Percentiles rank a stretch among this genome's conserved stretches.
Evolutionary conservation across 176 grass and related monocot species (phyloP).

Genomic region (Neostapfia colusana): DNA sequence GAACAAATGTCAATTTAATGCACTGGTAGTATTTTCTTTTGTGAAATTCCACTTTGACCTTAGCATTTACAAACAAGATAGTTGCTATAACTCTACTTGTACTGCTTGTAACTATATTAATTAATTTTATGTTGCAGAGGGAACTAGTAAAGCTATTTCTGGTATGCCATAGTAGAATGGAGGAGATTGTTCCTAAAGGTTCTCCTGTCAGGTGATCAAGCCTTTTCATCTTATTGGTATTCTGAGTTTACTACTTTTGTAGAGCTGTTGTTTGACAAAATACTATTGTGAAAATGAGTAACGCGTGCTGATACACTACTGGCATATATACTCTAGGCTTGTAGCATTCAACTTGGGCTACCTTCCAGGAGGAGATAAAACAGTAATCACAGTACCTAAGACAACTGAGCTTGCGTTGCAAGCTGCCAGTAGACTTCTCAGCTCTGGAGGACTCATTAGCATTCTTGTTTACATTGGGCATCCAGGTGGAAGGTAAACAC

Average conservation of each 20-base stretch:
- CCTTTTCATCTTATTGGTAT: constrained; percentile 7
- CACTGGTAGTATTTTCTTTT: neutral
- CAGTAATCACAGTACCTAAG: constrained; percentile 62
- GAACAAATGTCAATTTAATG: neutral
- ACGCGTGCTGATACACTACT: neutral
- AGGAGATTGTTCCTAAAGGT: constrained; percentile 72
- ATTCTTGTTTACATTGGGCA: constrained; percentile 90
- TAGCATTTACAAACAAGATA: constrained; percentile 5
- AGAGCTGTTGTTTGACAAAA: neutral
- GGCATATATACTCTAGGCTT: constrained; percentile 51
- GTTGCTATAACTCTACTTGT: neutral
- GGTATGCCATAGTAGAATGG: constrained; percentile 82
- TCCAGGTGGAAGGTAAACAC: constrained; percentile 94
- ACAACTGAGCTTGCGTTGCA: constrained; percentile 72
- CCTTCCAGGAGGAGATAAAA: constrained; percentile 87
- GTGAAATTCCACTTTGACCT: neutral
- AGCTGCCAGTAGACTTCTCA: constrained; percentile 72
- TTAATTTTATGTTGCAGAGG: constrained; percentile 37
- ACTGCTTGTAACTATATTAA: neutral
- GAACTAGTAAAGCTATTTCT: constrained; percentile 68
- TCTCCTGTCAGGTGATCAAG: constrained; percentile 61
- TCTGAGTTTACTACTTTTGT: constrained; percentile 16
- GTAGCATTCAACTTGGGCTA: constrained; percentile 94
- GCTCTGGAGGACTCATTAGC: constrained; percentile 67
- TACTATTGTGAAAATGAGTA: constrained; percentile 20